Base-by-base conservation (phyloP, 768 basidiomycete genomes). In the Lentinus brumalis region DNA sequence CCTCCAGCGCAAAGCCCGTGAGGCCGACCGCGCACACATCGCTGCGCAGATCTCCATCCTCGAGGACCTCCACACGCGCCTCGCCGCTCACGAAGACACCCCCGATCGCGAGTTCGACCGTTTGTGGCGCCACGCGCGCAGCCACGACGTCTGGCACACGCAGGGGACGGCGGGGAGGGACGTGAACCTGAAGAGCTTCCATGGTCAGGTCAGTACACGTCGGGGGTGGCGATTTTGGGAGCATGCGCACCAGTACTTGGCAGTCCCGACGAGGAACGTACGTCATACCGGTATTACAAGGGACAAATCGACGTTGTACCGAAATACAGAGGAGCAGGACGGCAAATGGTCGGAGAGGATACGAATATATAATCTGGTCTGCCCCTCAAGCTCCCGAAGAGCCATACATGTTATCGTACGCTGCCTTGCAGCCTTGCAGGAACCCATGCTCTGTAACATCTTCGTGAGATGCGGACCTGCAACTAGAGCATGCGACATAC, bases 31-130 rank as follows among this genome's bases (percentile, higher is more conserved):
- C 44, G 77, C 83, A 15, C 81, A 81, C 29, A 68, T 81, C 45
- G 71, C 79, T 53, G 86, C 88, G 6, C 86, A 83, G 59, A 76
- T 84, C 41, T 83, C 87, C 21, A 83, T 91, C 62, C 77, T 91
- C 59, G 80, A 85, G 58, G 83, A 84, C 53, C 79, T 89, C 56
- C 77, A 78, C 7, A 74, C 77, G 29, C 83, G 83, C 60, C 73
- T 90, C 50, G 77, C 78, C 39, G 78, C 81, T 1, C 77, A 78
- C 55, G 77, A 77, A 56, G 65, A 74, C 39, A 68, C 85, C 51
- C 74, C 81, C 3, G 72, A 74, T 64, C 80, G 75, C 38, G 88
- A 89, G 65, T 72, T 89, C 29, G 78, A 75, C 44, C 75, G 82
- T 59, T 71, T 90, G 55, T 80, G 79, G 67, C 80, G 76, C 55